Evolutionary conservation across 208 protist genomes (phyloP), one percentile per base, ranked within the genome.

Genomic region (Trypanosomatidae sp.): DNA sequence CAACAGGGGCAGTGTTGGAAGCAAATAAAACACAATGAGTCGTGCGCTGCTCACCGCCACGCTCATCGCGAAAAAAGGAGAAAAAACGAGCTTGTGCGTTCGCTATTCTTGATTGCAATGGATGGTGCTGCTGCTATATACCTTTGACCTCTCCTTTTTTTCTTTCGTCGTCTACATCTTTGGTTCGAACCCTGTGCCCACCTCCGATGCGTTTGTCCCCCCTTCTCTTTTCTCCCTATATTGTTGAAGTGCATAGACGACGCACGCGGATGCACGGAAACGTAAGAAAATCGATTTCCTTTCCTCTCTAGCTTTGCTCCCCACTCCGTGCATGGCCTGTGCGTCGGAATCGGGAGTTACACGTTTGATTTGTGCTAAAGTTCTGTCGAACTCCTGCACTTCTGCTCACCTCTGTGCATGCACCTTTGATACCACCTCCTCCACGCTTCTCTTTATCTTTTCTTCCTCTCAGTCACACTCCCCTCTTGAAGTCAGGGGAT

Each of bases 391-490:
- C 13, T 30, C 0, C n/a, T 33, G 3, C n/a, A 2, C n/a, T 33
- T 58, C n/a, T 7, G 7, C 28, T 28, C 15, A 30, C 25, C 25
- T 15, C 28, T 8, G 3, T 30, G 25, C n/a, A 6, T 39, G 56
- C 53, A 15, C 39, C 13, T 66, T 47, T 36, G 36, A 44, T 7
- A 15, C 36, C 12, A 15, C 55, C 41, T 62, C n/a, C 46, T 36
- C 8, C 12, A 15, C 36, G 10, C 12, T 68, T 66, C 12, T 70
- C 7, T 69, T 66, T 70, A 46, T 62, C 28, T 79, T 66, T 33
- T 39, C 69, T 41, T 39, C 36, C 36, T 39, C 36, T 39, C 36
- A 39, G 36, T 36, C 73, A 39, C 36, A 39, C 3, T 39, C 36
- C 36, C 1, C 36, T 39, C 36, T 39, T 39, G 36, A 39, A 39